Evolutionary conservation across 768 basidiomycete species (phyloP), one percentile per base, ranked within the genome.

Genomic region (Saitozyma podzolica): DNA sequence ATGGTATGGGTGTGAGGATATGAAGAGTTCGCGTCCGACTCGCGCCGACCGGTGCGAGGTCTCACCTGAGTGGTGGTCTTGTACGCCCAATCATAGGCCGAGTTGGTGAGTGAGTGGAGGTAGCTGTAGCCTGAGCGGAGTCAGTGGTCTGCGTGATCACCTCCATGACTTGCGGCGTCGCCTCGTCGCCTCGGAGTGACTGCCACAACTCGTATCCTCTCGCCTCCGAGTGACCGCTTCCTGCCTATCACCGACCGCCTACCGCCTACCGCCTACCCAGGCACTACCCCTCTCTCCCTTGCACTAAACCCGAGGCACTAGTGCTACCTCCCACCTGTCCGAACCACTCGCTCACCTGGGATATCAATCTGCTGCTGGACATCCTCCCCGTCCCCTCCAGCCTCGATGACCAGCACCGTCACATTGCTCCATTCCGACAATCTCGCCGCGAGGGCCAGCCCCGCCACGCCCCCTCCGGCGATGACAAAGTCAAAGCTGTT

Each of bases 381-480:
- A 40, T 73, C 75, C 14, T 66, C 56, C n/a, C 78, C 78, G 63
- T 76, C 70, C n/a, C 69, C 65, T 55, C 78, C 78, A 29, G 78
- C 78, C 59, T 79, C 78, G 54, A 79, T 67, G 51, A 83, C 81
- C 52, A 83, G 78, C 16, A 84, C 84, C 14, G 83, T 83, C 42
- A 80, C 80, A 69, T 83, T 83, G 6, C 73, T 62, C 75, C 84
- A 83, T 64, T 84, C 84, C 9, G 82, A 82, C 48, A 85, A 75
- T 53, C 84, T 80, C 16, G 81, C 70, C 6, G 83, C 84, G 40
- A 85, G 67, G 14, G 82, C 82, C 56, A 84, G 79, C 45, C 84
- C 84, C 7, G 83, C 83, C 17, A 82, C 79, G 41, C 84, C 84
- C 40, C 84, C 84, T 43, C 84, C 83, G 14, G 80, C 80, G 67